Base-by-base conservation (phyloP, 2,329 filamentous ascomycete genomes). In the Calonectria henricotiae region DNA sequence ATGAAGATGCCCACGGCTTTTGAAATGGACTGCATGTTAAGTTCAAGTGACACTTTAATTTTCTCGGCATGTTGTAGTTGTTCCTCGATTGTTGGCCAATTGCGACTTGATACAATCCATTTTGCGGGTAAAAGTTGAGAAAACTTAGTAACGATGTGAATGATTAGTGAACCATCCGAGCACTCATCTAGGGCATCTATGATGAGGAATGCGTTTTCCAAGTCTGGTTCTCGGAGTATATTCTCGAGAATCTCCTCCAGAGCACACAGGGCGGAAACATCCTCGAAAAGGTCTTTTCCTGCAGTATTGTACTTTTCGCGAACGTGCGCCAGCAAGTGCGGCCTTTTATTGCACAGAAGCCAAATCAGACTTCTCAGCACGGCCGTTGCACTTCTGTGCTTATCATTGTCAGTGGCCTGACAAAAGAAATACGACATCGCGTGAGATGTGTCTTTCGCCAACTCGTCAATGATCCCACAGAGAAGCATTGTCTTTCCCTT, bases 361-460 rank as follows among this genome's bases (percentile, higher is more conserved):
- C 81, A 85, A 0, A 88, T 77, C 0, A 89, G 78, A 0, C 86
- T 82, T 0, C 83, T 81, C 4, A 88, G 71, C 0, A 86, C 82
- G 2, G 84, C 78, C 0, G 74, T 80, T 1, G 83, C 83, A 55
- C 73, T 85, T 62, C 85, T 86, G 9, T 85, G 70, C 0, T 77
- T 72, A 0, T 17, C 8, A 46, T 35, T 87, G 78, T 1, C 27
- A 7, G 81, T 82, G 5, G 78, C 81, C 67, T 88, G 83, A 69
- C 83, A 88, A 74, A 87, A 87, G 75, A 86, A 86, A 68, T 69
- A 76, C 5, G 73, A 68, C 30, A 82, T 12, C 0, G 7, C 3
- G 0, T 37, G 7, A 4, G 9, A 6, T 2, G 20, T 23, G 4
- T 32, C 11, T 2, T 44, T 44, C 9, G 66, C 17, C 0, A 74